Evolutionary conservation across 148 eudicot species (phyloP), one percentile per base, ranked within the genome.

Genomic region (Chenopodium album): DNA sequence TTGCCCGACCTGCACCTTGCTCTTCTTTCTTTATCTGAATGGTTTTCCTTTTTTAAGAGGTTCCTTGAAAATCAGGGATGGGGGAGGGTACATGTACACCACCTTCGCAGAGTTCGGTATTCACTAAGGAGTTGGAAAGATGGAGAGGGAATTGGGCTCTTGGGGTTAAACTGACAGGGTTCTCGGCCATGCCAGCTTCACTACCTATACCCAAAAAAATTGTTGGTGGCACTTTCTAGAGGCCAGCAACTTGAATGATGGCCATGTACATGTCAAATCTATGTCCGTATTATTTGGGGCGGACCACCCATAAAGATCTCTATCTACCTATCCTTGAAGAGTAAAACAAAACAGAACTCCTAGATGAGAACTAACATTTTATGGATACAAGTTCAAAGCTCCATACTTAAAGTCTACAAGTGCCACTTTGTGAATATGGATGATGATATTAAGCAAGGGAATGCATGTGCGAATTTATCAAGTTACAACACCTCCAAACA

Each of bases 11-110:
- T 70, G 76, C 54, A n/a, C 41, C 20, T 60, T 54, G 46, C n/a
- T 69, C 67, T 71, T 70, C 44, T 59, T n/a, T 37, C n/a, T 76
- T 59, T 46, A n/a, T 79, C 46, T 44, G 72, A 63, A 28, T 75
- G 54, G 56, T 34, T 73, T 46, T 60, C 72, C 9, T 32, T 32
- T 65, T 65, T 23, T 65, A 65, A 10, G 13, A 50, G 12, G 14
- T 9, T 11, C 16, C 54, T 50, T 50, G 54, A 50, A 0, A 50
- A 50, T 50, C 54, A 50, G 54, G 54, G 54, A 50, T 50, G 54
- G 54, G 2, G 13, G 52, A 9, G 13, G 13, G 11, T 48, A 48
- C 13, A 2, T 48, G 54, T 9, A 9, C 3, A 50, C 54, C 54
- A 50, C 54, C 54, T 50, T 50, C 14, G 54, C 54, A 50, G 54